Evolutionary conservation across 1,284 basidiomycete genomes (phyloP), one percentile per base, ranked within the genome.

Genomic region (Sporisorium reilianum): DNA sequence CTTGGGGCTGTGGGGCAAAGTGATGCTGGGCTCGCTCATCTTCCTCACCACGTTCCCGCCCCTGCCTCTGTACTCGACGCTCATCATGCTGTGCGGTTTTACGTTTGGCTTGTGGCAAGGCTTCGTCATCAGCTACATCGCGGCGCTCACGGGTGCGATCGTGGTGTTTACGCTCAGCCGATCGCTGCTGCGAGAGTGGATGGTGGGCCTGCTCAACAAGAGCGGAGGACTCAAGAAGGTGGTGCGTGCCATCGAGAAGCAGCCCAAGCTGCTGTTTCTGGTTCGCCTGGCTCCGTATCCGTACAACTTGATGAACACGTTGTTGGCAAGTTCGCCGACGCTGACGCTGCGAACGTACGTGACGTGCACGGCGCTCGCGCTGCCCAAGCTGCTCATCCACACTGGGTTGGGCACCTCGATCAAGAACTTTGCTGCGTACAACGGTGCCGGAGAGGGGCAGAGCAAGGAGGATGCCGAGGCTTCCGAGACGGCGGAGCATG

Each of bases 361-460:
- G 28, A 80, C 89, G 50, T 93, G 92, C 86, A 94, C 93, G 9
- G 92, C 90, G 6, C 88, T 93, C 32, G 92, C 91, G 38, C 88
- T 94, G 57, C 90, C 92, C 88, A 94, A 94, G 85, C 89, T 94
- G 75, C 90, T 93, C 85, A 89, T 94, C 57, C 93, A 94, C 86
- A 93, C 92, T 25, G 91, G 89, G 68, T 88, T 94, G 69, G 93
- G 93, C 46, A 89, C 90, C 23, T 91, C 90, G 23, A 93, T 94
- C 80, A 90, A 91, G 80, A 93, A 90, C 41, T 94, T 94, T 86
- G 89, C 89, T 64, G 89, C 89, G 64, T 90, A 89, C 85, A 89
- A 91, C 80, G 76, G 77, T 11, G 66, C 64, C 11, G 57, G 34
- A 3, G 46, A 49, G 25, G 55, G 34, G 3, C 28, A 59, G 32